These are phyloP conservation scores for Gloeophyllum trabeum DNA, from an alignment of 768 basidiomycete genomes.

Conservation along the genomic window DNA sequence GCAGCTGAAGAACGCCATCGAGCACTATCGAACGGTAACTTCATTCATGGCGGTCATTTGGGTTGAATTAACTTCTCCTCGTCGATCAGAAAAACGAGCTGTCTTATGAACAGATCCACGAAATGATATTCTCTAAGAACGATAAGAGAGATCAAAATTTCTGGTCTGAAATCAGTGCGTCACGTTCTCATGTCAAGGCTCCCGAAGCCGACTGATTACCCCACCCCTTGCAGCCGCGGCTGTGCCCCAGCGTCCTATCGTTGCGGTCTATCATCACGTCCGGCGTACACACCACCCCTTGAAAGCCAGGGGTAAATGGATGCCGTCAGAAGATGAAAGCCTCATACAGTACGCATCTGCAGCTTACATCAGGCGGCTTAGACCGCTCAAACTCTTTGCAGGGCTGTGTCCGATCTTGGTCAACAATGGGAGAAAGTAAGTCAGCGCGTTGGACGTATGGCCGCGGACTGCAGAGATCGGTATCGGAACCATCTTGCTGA, in stretches of 20 bases:
- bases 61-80: slow-evolving; percentile 4
- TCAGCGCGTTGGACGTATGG: slow-evolving; percentile 57
- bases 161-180: slow-evolving; percentile 74
- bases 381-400: too few species aligned
- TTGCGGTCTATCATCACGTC: slow-evolving; percentile 77
- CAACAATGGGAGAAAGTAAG: slow-evolving; percentile 79
- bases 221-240: slow-evolving; percentile 38
- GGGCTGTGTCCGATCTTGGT: slow-evolving; percentile 59
- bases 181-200: not conserved
- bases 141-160: slow-evolving; percentile 55
- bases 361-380: too few species aligned
- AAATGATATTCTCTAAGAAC: slow-evolving; percentile 59
- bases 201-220: not conserved
- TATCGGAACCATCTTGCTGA: slow-evolving; percentile 76
- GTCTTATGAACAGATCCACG: slow-evolving; percentile 39
- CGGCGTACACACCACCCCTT: slow-evolving; percentile 60
- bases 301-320: slow-evolving; percentile 64
- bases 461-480: slow-evolving; percentile 75
- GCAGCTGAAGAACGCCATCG: slow-evolving; percentile 53
- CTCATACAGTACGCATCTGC: slow-evolving; percentile 57
- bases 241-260: slow-evolving; percentile 66
- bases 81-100: slow-evolving; percentile 36
- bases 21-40: slow-evolving; percentile 47
- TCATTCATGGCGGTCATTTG: not conserved
- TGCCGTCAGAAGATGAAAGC: slow-evolving; percentile 47